A percentile compares a stretch with the other conserved stretches of the same genome.
These are phyloP conservation scores for Nakaseomyces bracarensis DNA, from an alignment of 1,139 yeast species.

Conservation along the genomic window DNA sequence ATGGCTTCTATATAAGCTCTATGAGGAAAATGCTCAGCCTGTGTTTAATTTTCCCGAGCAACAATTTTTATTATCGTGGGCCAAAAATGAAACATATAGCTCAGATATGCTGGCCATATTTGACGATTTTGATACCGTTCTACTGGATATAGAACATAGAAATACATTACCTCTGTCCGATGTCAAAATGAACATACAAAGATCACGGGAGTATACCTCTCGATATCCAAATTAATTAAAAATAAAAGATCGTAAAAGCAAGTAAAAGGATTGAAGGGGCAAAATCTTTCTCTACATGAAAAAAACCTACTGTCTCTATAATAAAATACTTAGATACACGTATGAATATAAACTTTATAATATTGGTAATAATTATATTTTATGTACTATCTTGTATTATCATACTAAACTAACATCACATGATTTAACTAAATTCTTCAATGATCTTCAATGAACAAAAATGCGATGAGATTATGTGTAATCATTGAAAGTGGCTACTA, in stretches of 20 bases:
- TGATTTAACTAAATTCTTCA: no score
- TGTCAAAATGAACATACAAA: not conserved
- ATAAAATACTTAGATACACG: no score
- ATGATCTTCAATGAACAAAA: no score
- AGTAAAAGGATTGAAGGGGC: not conserved
- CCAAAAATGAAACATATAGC: not conserved
- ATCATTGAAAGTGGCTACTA: no score
- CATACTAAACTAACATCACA: no score
- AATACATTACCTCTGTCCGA: not conserved
- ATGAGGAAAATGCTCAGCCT: not conserved
- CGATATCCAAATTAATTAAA: not conserved
- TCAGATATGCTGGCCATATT: not conserved
- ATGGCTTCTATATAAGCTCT: not conserved
- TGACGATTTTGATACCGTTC: not conserved
- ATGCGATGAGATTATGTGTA: no score
- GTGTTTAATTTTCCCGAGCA: slow-evolving; percentile 2
- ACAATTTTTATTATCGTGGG: slow-evolving; percentile 3
- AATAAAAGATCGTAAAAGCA: not conserved
- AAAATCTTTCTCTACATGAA: no score
- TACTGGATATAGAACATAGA: not conserved
- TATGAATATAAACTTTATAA: no score
- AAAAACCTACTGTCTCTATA: no score
- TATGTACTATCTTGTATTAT: no score
- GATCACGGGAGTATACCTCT: not conserved
- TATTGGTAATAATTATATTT: no score